A percentile compares a stretch with the other conserved stretches of the same genome.
phyloP scores from a whole-genome alignment of 768 basidiomycete species.

The Mycena floridula region DNA sequence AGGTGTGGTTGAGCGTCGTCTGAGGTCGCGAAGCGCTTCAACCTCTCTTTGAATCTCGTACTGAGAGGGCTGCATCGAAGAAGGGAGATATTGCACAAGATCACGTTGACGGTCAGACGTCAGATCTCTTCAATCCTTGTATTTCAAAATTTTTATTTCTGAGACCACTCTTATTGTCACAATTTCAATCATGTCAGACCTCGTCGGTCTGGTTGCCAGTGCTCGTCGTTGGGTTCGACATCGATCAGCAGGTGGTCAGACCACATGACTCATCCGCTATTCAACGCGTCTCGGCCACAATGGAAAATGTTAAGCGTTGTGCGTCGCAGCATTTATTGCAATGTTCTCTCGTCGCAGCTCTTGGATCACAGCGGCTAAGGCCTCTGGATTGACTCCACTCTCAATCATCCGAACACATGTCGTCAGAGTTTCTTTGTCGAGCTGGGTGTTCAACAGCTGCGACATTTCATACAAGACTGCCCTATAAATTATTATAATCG shows the following conservation, averaged over 20 bases:
- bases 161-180: too few species aligned
- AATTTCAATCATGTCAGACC: too few species aligned
- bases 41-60: slow-evolving; percentile 86
- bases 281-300: background rate
- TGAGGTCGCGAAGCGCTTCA: slow-evolving; percentile 78
- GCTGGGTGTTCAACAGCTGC: slow-evolving; percentile 77
- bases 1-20: slow-evolving; percentile 77
- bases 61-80: slow-evolving; percentile 65
- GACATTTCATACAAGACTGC: slow-evolving; percentile 84
- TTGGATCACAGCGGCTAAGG: slow-evolving; percentile 85
- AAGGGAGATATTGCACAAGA: too few species aligned
- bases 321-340: slow-evolving; percentile 25
- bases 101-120: too few species aligned
- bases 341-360: slow-evolving; percentile 73
- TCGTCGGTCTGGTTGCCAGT: too few species aligned
- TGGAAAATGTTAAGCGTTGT: too few species aligned
- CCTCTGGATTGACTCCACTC: slow-evolving; percentile 88
- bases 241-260: too few species aligned
- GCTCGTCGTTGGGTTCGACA: too few species aligned
- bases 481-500: slow-evolving; percentile 8
- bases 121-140: too few species aligned
- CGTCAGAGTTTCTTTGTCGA: slow-evolving; percentile 88
- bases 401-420: slow-evolving; percentile 92
- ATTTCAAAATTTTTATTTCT: too few species aligned
- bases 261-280: background rate